phyloP scores from a whole-genome alignment of 257 asterid genomes.

The Lithospermum erythrorhizon region DNA sequence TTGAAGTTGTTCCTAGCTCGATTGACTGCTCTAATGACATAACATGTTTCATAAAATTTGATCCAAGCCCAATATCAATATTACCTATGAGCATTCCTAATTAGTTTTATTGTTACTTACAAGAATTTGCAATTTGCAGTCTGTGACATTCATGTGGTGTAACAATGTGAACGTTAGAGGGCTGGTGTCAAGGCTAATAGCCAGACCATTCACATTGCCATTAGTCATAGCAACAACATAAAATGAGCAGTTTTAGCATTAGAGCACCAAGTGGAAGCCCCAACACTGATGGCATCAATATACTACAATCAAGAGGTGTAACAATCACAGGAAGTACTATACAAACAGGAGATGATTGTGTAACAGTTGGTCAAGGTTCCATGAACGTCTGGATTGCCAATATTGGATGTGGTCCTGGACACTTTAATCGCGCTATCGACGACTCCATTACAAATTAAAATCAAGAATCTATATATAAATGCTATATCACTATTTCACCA shows the following conservation, averaged over 20 bases:
- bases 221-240: slow-evolving; percentile 30
- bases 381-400: slow-evolving; percentile 43
- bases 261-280: slow-evolving; percentile 65
- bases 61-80: too few species aligned
- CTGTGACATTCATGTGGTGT: slow-evolving; percentile 46
- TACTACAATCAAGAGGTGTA: slow-evolving; percentile 33
- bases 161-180: slow-evolving; percentile 39
- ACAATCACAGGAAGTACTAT: slow-evolving; percentile 30
- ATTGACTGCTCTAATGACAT: too few species aligned
- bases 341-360: slow-evolving; percentile 63
- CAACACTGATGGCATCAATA: slow-evolving; percentile 64
- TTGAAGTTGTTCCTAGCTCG: too few species aligned
- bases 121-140: slow-evolving; percentile 26
- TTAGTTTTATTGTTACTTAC: too few species aligned
- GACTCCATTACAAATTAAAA: too few species aligned
- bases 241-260: slow-evolving; percentile 33
- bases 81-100: too few species aligned
- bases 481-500: too few species aligned
- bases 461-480: too few species aligned
- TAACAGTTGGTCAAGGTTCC: slow-evolving; percentile 58
- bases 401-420: slow-evolving; percentile 75
- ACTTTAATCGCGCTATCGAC: too few species aligned
- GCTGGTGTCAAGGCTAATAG: slow-evolving; percentile 35
- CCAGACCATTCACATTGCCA: slow-evolving; percentile 41
- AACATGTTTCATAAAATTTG: too few species aligned